Evolutionary conservation across 805 yeast species (phyloP), one percentile per base, ranked within the genome.

Genomic region (Ogataea polymorpha): DNA sequence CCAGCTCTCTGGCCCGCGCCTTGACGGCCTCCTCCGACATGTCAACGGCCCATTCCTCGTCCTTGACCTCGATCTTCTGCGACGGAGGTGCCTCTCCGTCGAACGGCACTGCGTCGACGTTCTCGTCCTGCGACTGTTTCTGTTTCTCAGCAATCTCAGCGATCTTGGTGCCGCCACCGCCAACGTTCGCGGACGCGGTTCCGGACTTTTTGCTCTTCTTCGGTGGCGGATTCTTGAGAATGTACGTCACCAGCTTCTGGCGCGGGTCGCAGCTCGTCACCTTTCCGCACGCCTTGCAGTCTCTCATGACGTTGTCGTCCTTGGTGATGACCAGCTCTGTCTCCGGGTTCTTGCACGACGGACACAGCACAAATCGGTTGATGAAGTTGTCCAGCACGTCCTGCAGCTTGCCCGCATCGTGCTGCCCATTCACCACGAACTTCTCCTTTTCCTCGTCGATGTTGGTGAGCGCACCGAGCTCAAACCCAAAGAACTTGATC

Each of bases 281-380:
- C 63, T 82, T 80, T 70, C 99, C 99, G 75, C 99, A 93, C 16
- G 99, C 99, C 65, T 93, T 93, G 75, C 99, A 93, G 66, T 93
- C 97, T 67, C 89, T 82, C 54, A 81, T 82, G 61, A 93, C 71
- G 52, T 72, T 72, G 32, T 82, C 93, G 51, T 79, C 82, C 54
- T 81, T 84, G 56, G 82, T 80, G 54, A 93, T 74, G 53, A 81
- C 74, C 61, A 90, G 82, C 62, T 88, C 97, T 17, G 99, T 93
- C 70, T 93, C 99, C 34, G 99, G 99, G 70, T 93, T 93, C 71
- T 86, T 86, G 75, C 99, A 93, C 42, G 87, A 76, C 20, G 86
- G 90, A 78, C 99, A 93, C 39, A 93, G 77, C 48, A 93, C 96
- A 61, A 88, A 93, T 66, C 82, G 90, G 68, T 72, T 74, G 71